Conservation (phyloP, 2,329 filamentous ascomycete species). For the Scedosporium aurantiacum region DNA sequence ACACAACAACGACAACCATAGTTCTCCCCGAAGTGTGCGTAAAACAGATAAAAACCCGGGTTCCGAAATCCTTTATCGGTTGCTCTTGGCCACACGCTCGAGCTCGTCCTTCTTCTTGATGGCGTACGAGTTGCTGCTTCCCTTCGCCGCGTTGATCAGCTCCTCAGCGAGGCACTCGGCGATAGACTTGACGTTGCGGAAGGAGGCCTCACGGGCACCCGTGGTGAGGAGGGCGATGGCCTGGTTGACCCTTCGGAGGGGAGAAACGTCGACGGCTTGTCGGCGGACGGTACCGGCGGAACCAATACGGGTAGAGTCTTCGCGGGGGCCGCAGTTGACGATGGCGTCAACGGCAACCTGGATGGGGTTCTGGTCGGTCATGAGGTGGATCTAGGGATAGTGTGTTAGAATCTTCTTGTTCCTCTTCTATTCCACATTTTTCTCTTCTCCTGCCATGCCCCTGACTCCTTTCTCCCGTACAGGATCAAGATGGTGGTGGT, state of each 20-base stretch:
- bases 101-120: constrained; percentile 99
- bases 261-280: constrained; percentile 99
- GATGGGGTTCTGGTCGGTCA: constrained; percentile 99
- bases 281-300: constrained; percentile 98
- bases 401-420: neutral
- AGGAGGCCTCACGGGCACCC: constrained; percentile 94
- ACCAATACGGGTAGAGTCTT: constrained; percentile 99
- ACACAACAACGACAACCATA: neutral
- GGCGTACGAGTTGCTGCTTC: constrained; percentile 99
- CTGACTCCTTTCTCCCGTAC: no score
- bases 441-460: neutral
- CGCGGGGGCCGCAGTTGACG: constrained; percentile 99
- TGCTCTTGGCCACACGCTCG: constrained; percentile 99
- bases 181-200: constrained; percentile 99
- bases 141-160: constrained; percentile 99
- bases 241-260: constrained; percentile 99
- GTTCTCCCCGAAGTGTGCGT: neutral
- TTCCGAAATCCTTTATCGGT: constrained; percentile 69
- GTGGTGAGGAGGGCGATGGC: constrained; percentile 98
- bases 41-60: neutral
- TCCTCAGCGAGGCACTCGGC: constrained; percentile 99
- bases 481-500: neutral
- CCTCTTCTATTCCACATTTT: constrained; percentile 6
- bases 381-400: constrained; percentile 80
- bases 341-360: constrained; percentile 99